Conservation (phyloP, 2,329 filamentous ascomycete genomes). For the Fusarium staphyleae region DNA sequence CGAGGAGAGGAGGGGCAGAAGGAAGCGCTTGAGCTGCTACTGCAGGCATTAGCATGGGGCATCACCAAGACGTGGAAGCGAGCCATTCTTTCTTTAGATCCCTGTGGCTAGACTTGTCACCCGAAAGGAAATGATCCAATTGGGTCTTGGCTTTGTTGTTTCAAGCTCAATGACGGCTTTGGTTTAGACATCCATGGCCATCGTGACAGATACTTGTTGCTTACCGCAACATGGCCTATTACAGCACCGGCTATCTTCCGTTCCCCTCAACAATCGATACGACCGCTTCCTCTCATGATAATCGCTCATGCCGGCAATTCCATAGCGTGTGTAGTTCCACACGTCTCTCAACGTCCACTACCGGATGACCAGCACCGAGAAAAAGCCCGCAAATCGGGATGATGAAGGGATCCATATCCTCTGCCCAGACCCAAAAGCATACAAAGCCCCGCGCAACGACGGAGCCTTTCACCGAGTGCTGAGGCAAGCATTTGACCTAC, state of each 20-base stretch:
- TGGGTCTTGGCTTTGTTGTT: constrained; percentile 11
- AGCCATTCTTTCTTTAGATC: constrained; percentile 14
- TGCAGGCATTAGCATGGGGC: constrained; percentile 15
- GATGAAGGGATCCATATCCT: constrained; percentile 16
- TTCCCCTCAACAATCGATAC: constrained; percentile 19
- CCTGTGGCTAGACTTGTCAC: constrained; percentile 13
- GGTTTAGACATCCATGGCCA: constrained; percentile 14
- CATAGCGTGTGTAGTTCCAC: constrained; percentile 32
- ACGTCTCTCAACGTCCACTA: constrained; percentile 18
- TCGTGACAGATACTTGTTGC: background rate
- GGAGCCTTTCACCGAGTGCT: constrained; percentile 23
- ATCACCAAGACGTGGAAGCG: constrained; percentile 21
- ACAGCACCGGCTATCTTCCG: constrained; percentile 25
- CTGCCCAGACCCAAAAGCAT: constrained; percentile 11
- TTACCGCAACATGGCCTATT: background rate
- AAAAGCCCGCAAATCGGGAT: constrained; percentile 26
- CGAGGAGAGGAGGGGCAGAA: constrained; percentile 32
- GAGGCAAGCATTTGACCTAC: constrained; percentile 9
- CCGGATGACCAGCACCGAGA: constrained; percentile 19
- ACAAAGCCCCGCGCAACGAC: constrained; percentile 31
- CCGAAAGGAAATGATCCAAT: constrained; percentile 19
- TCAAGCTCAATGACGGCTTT: background rate
- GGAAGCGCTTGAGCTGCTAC: constrained; percentile 16
- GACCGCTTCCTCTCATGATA: constrained; percentile 7
- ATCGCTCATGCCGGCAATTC: constrained; percentile 14